Evolutionary conservation across 371 early-diverging fungal genomes (phyloP).

Genomic region (Choanephora cucurbitarum): DNA sequence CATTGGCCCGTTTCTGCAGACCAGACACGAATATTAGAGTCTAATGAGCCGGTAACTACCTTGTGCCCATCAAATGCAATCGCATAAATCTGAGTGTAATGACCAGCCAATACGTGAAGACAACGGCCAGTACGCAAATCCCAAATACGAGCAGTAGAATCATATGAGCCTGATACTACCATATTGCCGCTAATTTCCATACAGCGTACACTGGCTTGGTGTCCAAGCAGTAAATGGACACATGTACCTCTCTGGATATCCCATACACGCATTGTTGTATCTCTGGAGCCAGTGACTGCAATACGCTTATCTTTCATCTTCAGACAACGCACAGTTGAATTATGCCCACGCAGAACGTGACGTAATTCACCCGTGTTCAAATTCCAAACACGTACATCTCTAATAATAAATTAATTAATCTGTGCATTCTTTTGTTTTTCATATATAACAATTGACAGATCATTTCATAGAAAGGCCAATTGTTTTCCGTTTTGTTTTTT

Average conservation of each 20-base stretch:
- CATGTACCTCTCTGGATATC: slow-evolving; percentile 71
- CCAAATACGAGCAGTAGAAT: slow-evolving; percentile 90
- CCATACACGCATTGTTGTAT: slow-evolving; percentile 85
- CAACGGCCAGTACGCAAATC: slow-evolving; percentile 71
- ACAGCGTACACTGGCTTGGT: slow-evolving; percentile 83
- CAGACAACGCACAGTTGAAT: slow-evolving; percentile 90
- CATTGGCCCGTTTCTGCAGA: slow-evolving; percentile 62
- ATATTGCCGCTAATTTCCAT: slow-evolving; percentile 77
- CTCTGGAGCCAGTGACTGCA: slow-evolving; percentile 89
- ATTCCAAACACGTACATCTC: slow-evolving; percentile 90
- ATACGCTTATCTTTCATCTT: slow-evolving; percentile 68
- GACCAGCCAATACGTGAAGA: slow-evolving; percentile 70
- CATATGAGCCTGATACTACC: slow-evolving; percentile 90
- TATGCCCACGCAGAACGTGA: slow-evolving; percentile 85
- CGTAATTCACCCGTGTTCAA: slow-evolving; percentile 73
- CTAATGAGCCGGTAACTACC: slow-evolving; percentile 77
- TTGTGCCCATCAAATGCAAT: slow-evolving; percentile 71
- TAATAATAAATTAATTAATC: slow-evolving; percentile 17
- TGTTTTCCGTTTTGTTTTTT: neutral
- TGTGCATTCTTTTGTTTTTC: too few relatives aligned
- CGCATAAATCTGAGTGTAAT: slow-evolving; percentile 66
- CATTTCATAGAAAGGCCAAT: slow-evolving; percentile 4
- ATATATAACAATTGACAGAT: too few relatives aligned
- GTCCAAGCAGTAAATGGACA: slow-evolving; percentile 65
- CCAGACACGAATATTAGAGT: slow-evolving; percentile 77